A percentile compares a stretch with the other conserved stretches of the same genome.
These are phyloP conservation scores for Chlamydomonas schloesseri DNA, from an alignment of 139 green algal genomes.

Conservation along the genomic window DNA sequence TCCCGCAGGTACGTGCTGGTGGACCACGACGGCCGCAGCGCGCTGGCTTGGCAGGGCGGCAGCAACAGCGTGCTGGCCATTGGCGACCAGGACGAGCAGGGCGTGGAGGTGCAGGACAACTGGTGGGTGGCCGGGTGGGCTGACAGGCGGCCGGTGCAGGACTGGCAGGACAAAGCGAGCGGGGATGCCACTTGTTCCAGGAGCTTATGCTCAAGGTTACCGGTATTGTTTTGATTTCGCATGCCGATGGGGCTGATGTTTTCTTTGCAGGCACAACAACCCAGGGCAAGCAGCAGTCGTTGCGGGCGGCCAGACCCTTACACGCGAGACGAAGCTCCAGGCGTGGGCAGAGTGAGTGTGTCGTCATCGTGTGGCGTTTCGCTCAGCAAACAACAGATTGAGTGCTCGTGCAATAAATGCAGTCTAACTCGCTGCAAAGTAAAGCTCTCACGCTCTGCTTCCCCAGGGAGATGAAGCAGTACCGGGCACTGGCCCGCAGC, in stretches of 20 bases:
- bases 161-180: too few relatives aligned
- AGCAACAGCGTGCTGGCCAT: conserved; percentile 54
- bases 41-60: conserved; percentile 57
- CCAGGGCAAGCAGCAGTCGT: conserved; percentile 5
- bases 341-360: conserved; percentile 30
- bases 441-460: too few relatives aligned
- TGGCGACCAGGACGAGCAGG: conserved; percentile 37
- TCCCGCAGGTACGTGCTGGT: conserved; percentile 62
- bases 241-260: not conserved
- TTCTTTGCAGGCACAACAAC: conserved; percentile 18
- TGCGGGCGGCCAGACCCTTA: not conserved
- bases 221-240: not conserved
- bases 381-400: too few relatives aligned
- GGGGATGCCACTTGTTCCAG: too few relatives aligned
- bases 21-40: conserved; percentile 47
- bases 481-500: conserved; percentile 18
- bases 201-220: not conserved
- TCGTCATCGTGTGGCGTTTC: not conserved
- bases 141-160: too few relatives aligned
- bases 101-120: conserved; percentile 55
- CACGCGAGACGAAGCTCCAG: conserved; percentile 37
- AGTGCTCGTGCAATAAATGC: too few relatives aligned
- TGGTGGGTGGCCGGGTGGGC: conserved; percentile 20
- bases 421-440: too few relatives aligned
- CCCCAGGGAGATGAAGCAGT: conserved; percentile 37